Base-by-base conservation (phyloP, 352 stramenopile genomes). In the Phytophthora pisi region DNA sequence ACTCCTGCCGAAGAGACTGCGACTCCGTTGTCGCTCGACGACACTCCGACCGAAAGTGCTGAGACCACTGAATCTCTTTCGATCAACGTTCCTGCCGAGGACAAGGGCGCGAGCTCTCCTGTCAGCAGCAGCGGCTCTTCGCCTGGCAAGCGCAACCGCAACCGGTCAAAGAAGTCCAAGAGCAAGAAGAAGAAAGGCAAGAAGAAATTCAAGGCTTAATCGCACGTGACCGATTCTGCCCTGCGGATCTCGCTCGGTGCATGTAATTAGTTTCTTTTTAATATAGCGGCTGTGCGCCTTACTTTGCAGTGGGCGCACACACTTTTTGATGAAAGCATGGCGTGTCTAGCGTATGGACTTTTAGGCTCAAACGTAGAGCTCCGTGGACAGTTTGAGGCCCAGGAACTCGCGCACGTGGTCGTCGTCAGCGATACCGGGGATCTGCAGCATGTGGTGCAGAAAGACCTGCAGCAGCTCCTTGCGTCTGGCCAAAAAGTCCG, bases 151-250 rank as follows among this genome's bases (percentile, higher is more conserved):
- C 69, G 60, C 56, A 70, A 66, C 23, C 62, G 68, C 49, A 77
- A 74, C 42, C 69, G 68, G 7, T 70, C 75, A 52, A 83, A 79
- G 42, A 92, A 92, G 70, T 60, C 60, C 66, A 82, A 76, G 63
- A 88, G 78, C 75, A 91, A 89, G 68, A 81, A 77, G 67, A 84
- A 83, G 57, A 88, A 76, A 69, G 45, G 31, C 55, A 78, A 76
- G 72, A 90, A 90, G 31, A 81, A 77, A 61, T 53, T 67, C 55
- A 72, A 66, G 24, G 57, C 53, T 46, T 74, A 51, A 68, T 58
- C 53, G 16, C 38, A 18, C 38, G 45, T 28, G 16, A 18, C 47
- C 51, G 31, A 56, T 57, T 57, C 20, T 50, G 34, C 13, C 15
- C 34, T 24, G 6, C 30, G 57, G 16, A 23, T 31, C 28, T 51